Conservation (phyloP, 192 early-diverging fungal species). For the Entomortierella lignicola region DNA sequence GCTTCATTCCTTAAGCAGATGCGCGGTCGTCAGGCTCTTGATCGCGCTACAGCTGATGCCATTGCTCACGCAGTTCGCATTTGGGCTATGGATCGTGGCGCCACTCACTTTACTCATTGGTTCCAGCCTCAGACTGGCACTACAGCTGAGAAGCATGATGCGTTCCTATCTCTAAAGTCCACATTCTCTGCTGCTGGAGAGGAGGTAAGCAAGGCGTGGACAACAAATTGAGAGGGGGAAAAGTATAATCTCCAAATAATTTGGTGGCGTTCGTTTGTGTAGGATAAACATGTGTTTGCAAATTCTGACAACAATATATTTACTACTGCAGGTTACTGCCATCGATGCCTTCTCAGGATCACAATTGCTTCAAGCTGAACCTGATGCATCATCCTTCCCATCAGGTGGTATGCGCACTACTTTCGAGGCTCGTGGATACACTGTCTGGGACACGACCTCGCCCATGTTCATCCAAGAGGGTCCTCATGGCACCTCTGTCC, state of each 20-base stretch:
- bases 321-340: constrained; percentile 53
- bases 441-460: constrained; percentile 97
- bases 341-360: constrained; percentile 98
- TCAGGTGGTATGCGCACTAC: constrained; percentile 98
- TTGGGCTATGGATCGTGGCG: constrained; percentile 98
- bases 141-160: constrained; percentile 99
- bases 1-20: constrained; percentile 94
- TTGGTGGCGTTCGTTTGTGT: background rate
- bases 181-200: constrained; percentile 86
- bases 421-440: constrained; percentile 99
- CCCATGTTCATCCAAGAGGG: constrained; percentile 96
- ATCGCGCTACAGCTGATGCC: constrained; percentile 95
- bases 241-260: too few relatives aligned
- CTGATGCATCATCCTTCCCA: constrained; percentile 99
- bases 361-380: constrained; percentile 98
- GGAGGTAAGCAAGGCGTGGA: constrained; percentile 80
- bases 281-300: constrained; percentile 30
- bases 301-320: background rate
- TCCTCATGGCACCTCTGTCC: constrained; percentile 90
- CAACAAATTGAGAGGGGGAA: too few relatives aligned
- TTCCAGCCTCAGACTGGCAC: constrained; percentile 99
- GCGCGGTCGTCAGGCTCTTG: constrained; percentile 88
- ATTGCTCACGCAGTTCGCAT: constrained; percentile 98
- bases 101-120: constrained; percentile 99
- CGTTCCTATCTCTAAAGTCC: constrained; percentile 92